These are phyloP conservation scores for Geotrichum klebahnii DNA, from an alignment of 1,139 yeast species.

Conservation along the genomic window DNA sequence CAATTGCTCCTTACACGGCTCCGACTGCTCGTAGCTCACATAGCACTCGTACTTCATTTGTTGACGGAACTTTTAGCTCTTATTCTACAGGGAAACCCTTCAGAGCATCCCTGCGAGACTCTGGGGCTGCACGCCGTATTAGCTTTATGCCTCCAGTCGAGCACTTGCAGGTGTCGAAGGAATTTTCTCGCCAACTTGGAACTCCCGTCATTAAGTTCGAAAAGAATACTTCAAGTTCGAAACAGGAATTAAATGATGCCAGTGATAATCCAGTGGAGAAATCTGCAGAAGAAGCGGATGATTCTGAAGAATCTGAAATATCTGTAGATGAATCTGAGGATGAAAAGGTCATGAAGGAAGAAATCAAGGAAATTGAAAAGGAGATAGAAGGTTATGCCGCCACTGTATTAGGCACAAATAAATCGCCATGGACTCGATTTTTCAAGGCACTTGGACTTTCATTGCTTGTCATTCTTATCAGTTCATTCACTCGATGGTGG, in stretches of 20 bases:
- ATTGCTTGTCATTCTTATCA: slow-evolving; percentile 22
- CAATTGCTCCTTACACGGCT: slow-evolving; percentile 19
- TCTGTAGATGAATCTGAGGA: not conserved
- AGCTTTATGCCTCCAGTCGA: slow-evolving; percentile 33
- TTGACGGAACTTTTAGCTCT: slow-evolving; percentile 12
- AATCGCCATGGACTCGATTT: not conserved
- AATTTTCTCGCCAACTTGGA: slow-evolving; percentile 24
- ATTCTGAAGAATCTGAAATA: not conserved
- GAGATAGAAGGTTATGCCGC: slow-evolving; percentile 7
- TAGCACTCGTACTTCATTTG: slow-evolving; percentile 16
- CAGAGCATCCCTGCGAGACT: slow-evolving; percentile 8
- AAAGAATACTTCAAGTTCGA: not conserved
- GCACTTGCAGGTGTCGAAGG: slow-evolving; percentile 29
- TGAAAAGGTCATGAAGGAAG: slow-evolving; percentile 16
- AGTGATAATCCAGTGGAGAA: slow-evolving; percentile 17
- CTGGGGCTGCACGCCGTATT: slow-evolving; percentile 25
- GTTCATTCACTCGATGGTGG: slow-evolving; percentile 35
- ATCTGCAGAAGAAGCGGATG: slow-evolving; percentile 12
- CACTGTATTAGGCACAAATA: not conserved
- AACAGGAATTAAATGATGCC: not conserved
- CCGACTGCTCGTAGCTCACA: slow-evolving; percentile 13
- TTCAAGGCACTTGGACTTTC: slow-evolving; percentile 17
- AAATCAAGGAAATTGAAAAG: slow-evolving; percentile 13
- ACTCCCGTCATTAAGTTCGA: slow-evolving; percentile 9
- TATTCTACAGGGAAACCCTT: slow-evolving; percentile 23